Conservation (phyloP, 2,329 filamentous ascomycete genomes). For the Trichoderma sp. region DNA sequence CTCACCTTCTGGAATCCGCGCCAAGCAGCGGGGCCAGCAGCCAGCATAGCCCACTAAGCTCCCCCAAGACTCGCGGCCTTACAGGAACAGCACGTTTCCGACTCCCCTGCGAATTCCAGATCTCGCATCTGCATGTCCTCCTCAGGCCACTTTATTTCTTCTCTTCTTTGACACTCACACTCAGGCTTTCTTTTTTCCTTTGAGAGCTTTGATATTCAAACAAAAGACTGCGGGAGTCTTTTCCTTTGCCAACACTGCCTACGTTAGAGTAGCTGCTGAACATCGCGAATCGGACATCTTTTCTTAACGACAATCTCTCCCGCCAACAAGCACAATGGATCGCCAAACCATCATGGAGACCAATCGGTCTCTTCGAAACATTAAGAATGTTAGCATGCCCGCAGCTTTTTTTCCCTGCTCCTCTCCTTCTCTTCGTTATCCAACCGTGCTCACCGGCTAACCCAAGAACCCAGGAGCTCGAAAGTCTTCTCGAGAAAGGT, state of each 20-base stretch:
- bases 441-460: slow-evolving; percentile 22
- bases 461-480: slow-evolving; percentile 71
- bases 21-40: neutral
- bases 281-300: neutral
- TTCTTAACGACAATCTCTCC: neutral
- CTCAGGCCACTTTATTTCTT: neutral
- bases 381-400: slow-evolving; percentile 71
- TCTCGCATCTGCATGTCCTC: slow-evolving; percentile 1
- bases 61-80: neutral
- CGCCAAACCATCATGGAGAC: slow-evolving; percentile 67
- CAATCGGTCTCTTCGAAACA: slow-evolving; percentile 83
- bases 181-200: neutral
- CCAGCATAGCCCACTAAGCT: slow-evolving; percentile 19
- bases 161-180: neutral
- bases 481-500: slow-evolving; percentile 81
- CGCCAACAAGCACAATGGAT: slow-evolving; percentile 46
- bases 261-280: neutral
- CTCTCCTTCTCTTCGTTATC: neutral
- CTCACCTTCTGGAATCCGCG: slow-evolving; percentile 1
- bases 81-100: neutral
- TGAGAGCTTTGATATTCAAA: neutral
- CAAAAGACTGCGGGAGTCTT: neutral
- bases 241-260: neutral
- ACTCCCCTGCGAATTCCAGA: neutral
- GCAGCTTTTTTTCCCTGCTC: no score